phyloP scores from a whole-genome alignment of 2,329 filamentous ascomycete genomes.

The Ceratocystis papillata region DNA sequence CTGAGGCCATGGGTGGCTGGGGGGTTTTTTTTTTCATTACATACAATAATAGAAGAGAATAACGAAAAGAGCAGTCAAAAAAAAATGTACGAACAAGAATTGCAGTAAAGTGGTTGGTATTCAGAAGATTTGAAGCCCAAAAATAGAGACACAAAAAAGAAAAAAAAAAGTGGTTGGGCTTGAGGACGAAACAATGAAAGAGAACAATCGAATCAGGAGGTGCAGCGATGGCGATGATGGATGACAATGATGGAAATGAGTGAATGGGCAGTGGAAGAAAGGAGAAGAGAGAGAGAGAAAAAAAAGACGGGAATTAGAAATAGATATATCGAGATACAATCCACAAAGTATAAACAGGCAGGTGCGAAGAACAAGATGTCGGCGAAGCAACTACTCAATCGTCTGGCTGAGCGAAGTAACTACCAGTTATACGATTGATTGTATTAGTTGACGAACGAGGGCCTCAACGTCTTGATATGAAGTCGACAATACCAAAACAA shows the following conservation, averaged over 20 bases:
- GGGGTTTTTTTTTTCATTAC: background rate
- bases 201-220: background rate
- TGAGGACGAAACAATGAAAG: background rate
- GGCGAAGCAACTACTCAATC: background rate
- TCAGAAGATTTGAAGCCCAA: background rate
- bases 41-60: background rate
- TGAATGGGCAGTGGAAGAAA: slow-evolving; percentile 10
- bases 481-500: slow-evolving; percentile 4
- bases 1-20: slow-evolving; percentile 6
- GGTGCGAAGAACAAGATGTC: background rate
- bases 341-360: background rate
- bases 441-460: background rate
- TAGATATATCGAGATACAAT: background rate
- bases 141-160: background rate
- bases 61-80: slow-evolving; percentile 4
- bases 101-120: background rate
- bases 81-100: slow-evolving; percentile 1
- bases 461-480: background rate
- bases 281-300: background rate
- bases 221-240: slow-evolving; percentile 4
- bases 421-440: background rate
- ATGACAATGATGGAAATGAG: background rate
- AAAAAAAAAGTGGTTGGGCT: background rate
- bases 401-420: background rate
- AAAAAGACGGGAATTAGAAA: background rate